These are phyloP conservation scores for Pholiota microspora DNA, from an alignment of 768 basidiomycete species.

Conservation along the genomic window DNA sequence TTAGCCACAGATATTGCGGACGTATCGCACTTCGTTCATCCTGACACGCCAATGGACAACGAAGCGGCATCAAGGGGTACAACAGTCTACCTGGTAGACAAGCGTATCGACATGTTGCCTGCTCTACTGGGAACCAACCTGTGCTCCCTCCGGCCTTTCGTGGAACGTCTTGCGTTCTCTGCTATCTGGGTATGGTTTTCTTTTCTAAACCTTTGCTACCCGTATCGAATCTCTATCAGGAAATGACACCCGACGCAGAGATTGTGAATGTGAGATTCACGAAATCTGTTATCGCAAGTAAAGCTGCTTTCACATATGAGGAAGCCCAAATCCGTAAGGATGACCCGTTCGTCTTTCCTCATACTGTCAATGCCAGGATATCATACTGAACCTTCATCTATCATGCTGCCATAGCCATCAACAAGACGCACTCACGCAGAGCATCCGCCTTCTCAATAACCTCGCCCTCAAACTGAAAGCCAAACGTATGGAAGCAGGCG, in stretches of 20 bases:
- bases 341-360: slow-evolving; percentile 60
- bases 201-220: not conserved
- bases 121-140: slow-evolving; percentile 91
- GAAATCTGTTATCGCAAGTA: slow-evolving; percentile 96
- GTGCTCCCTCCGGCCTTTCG: slow-evolving; percentile 88
- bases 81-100: slow-evolving; percentile 97
- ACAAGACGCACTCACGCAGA: slow-evolving; percentile 78
- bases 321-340: slow-evolving; percentile 95
- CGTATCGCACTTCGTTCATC: slow-evolving; percentile 92
- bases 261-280: slow-evolving; percentile 90
- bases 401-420: slow-evolving; percentile 48
- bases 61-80: slow-evolving; percentile 96
- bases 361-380: not conserved
- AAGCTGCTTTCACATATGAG: slow-evolving; percentile 95
- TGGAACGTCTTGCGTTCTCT: slow-evolving; percentile 94
- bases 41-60: slow-evolving; percentile 93
- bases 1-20: slow-evolving; percentile 87
- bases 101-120: slow-evolving; percentile 98
- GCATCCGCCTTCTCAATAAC: slow-evolving; percentile 85
- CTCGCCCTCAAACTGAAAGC: slow-evolving; percentile 85
- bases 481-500: slow-evolving; percentile 91
- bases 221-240: slow-evolving; percentile 45
- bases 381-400: not conserved
- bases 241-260: slow-evolving; percentile 84
- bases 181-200: slow-evolving; percentile 80